phyloP scores from a whole-genome alignment of 441 rosid genomes.

The Populus hybrid region DNA sequence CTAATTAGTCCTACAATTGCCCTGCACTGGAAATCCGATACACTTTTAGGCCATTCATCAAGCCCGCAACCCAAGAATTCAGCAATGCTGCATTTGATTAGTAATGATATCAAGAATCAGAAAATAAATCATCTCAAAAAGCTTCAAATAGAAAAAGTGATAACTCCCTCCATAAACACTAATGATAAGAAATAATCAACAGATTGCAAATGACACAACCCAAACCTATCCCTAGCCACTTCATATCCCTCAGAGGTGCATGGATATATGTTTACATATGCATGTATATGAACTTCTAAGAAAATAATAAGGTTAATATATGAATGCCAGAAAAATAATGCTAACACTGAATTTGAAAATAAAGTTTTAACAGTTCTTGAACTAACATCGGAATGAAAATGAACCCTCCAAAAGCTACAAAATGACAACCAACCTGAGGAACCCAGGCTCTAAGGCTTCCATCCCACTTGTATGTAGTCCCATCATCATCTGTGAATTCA shows the following conservation, averaged over 20 bases:
- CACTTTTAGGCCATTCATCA: neutral
- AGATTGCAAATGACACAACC: neutral
- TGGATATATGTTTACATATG: neutral
- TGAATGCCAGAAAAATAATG: neutral
- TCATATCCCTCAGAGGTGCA: neutral
- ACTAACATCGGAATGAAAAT: neutral
- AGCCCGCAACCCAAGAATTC: too few relatives aligned
- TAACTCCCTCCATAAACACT: neutral
- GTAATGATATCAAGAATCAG: neutral
- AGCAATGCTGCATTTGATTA: neutral
- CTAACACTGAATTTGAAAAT: neutral
- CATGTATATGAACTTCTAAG: neutral
- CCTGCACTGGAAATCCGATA: neutral
- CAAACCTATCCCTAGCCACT: neutral
- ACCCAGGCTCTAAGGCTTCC: constrained; percentile 69
- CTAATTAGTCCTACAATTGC: neutral
- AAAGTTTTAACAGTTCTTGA: constrained; percentile 1
- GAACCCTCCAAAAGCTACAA: neutral
- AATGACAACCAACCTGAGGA: constrained; percentile 66
- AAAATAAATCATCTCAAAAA: neutral
- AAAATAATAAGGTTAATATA: neutral
- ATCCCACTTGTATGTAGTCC: constrained; percentile 87
- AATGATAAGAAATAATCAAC: neutral
- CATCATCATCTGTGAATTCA: constrained; percentile 95
- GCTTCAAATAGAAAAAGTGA: neutral